These are phyloP conservation scores for Aspergillus jensenii DNA, from an alignment of 2,329 filamentous ascomycete species.

Conservation along the genomic window DNA sequence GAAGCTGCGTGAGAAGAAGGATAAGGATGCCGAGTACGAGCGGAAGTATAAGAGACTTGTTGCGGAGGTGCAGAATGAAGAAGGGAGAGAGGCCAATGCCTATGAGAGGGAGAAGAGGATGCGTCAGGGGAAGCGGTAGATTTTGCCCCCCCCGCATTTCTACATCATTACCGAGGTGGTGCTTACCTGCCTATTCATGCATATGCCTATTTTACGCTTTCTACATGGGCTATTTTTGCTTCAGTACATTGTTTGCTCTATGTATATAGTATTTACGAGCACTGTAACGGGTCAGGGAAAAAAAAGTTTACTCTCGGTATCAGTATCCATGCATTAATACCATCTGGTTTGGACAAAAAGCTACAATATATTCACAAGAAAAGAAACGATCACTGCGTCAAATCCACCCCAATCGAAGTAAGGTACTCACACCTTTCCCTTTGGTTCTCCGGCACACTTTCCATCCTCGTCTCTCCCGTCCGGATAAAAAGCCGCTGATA, in stretches of 20 bases:
- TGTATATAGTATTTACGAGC: neutral
- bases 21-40: conserved; percentile 89
- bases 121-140: conserved; percentile 63
- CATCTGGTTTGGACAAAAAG: neutral
- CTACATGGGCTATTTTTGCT: neutral
- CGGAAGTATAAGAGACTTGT: conserved; percentile 91
- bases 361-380: neutral
- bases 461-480: conserved; percentile 49
- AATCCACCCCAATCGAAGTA: conserved; percentile 46
- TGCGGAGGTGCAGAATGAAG: conserved; percentile 93
- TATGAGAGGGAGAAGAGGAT: conserved; percentile 84
- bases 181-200: neutral
- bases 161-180: too few relatives aligned
- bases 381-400: conserved; percentile 44
- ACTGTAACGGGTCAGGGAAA: neutral
- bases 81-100: conserved; percentile 79
- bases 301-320: neutral
- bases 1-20: conserved; percentile 88
- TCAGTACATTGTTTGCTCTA: conserved; percentile 8
- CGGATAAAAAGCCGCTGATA: conserved; percentile 42
- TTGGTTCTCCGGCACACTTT: conserved; percentile 42
- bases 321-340: neutral
- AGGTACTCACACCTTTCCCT: conserved; percentile 51
- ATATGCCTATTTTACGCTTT: neutral
- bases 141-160: neutral